These are phyloP conservation scores for Paecilomyces dactylethromorphus DNA, from an alignment of 2,329 filamentous ascomycete genomes.

Conservation along the genomic window DNA sequence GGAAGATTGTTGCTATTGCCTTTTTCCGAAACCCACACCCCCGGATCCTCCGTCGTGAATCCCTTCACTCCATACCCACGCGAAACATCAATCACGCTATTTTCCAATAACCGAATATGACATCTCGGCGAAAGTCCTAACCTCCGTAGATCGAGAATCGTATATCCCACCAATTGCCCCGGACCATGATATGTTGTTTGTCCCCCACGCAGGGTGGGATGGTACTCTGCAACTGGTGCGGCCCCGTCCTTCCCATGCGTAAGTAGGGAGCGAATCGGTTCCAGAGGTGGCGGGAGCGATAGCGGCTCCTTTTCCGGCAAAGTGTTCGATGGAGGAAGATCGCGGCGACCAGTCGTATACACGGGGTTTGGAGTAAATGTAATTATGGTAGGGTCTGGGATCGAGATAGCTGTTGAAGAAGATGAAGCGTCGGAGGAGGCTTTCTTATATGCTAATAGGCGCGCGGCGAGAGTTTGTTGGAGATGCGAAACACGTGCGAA, in stretches of 20 bases:
- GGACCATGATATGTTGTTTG: constrained; percentile 94
- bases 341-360: constrained; percentile 85
- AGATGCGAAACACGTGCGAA: constrained; percentile 51
- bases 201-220: constrained; percentile 72
- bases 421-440: constrained; percentile 17
- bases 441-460: constrained; percentile 57
- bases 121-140: constrained; percentile 63
- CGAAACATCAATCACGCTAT: constrained; percentile 64
- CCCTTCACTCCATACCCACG: constrained; percentile 54
- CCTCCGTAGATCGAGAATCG: constrained; percentile 72
- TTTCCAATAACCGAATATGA: constrained; percentile 74
- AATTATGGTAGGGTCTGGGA: constrained; percentile 64
- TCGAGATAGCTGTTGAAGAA: constrained; percentile 17
- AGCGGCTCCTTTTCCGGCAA: constrained; percentile 20
- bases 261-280: constrained; percentile 31
- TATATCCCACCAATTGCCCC: constrained; percentile 88
- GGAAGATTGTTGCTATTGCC: constrained; percentile 6
- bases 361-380: constrained; percentile 78
- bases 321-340: constrained; percentile 43
- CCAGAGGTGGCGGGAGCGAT: constrained; percentile 27
- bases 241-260: constrained; percentile 14
- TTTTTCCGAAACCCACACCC: constrained; percentile 62
- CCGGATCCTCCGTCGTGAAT: constrained; percentile 66
- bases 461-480: constrained; percentile 51
- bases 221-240: constrained; percentile 51